These are phyloP conservation scores for Magnusiomyces ingens DNA, from an alignment of 1,139 yeast species.

Conservation along the genomic window DNA sequence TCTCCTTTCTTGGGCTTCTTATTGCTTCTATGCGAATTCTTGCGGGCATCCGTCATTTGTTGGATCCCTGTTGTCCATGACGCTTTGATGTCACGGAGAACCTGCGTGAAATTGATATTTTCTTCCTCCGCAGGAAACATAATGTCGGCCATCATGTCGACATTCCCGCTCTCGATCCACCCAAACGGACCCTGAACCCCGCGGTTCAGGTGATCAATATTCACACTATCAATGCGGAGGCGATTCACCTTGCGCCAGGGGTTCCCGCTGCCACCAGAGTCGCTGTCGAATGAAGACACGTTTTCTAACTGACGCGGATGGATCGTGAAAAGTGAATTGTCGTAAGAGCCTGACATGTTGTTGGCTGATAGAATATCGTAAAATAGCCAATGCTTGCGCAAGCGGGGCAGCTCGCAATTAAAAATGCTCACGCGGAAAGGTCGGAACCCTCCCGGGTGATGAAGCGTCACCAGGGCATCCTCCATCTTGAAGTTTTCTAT, in stretches of 20 bases:
- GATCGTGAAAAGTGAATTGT: slow-evolving; percentile 84
- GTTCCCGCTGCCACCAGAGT: slow-evolving; percentile 14
- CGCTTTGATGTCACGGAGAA: slow-evolving; percentile 34
- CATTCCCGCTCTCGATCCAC: slow-evolving; percentile 89
- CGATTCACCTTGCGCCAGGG: slow-evolving; percentile 66
- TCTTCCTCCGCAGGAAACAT: slow-evolving; percentile 63
- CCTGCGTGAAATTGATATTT: slow-evolving; percentile 35
- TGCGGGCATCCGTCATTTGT: too few relatives aligned
- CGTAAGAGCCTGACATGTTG: slow-evolving; percentile 84
- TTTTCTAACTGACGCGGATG: slow-evolving; percentile 56
- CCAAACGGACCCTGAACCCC: slow-evolving; percentile 95
- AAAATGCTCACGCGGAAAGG: slow-evolving; percentile 83
- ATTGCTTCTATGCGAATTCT: too few relatives aligned
- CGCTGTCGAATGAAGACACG: slow-evolving; percentile 16
- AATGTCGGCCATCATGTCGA: slow-evolving; percentile 87
- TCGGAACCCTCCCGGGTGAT: slow-evolving; percentile 74
- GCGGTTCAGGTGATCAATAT: slow-evolving; percentile 79
- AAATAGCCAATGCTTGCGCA: slow-evolving; percentile 89
- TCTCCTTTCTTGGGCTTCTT: slow-evolving; percentile 2
- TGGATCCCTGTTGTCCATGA: too few relatives aligned
- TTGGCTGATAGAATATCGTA: slow-evolving; percentile 81
- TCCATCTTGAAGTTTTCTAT: slow-evolving; percentile 74
- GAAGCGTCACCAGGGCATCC: slow-evolving; percentile 73
- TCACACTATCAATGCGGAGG: slow-evolving; percentile 74
- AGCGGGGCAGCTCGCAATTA: slow-evolving; percentile 68